Conservation (phyloP, 2,329 filamentous ascomycete species). For the Chrysosphaeria jannelii region DNA sequence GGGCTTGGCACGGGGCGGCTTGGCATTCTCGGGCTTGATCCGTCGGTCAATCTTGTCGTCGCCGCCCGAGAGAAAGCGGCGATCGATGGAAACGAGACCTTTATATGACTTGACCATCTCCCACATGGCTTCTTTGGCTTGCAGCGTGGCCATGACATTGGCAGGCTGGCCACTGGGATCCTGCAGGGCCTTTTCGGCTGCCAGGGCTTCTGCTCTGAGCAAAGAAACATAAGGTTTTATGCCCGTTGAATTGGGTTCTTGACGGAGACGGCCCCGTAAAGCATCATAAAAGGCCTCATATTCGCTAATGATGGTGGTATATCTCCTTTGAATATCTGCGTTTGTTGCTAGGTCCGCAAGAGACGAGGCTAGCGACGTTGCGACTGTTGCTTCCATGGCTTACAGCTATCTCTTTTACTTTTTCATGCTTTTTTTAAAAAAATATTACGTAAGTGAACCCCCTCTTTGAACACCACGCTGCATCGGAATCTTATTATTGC, state of each 20-base stretch:
- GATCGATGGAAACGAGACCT: constrained; percentile 7
- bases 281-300: constrained; percentile 4
- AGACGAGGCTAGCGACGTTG: too few species aligned
- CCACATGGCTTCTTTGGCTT: constrained; percentile 6
- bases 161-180: background rate
- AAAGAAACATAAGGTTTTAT: constrained; percentile 3
- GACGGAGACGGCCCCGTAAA: constrained; percentile 1
- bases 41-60: background rate
- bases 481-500: too few species aligned
- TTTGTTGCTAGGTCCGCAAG: too few species aligned
- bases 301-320: constrained; percentile 3
- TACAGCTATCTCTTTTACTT: too few species aligned
- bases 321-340: constrained; percentile 3
- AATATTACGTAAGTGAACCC: too few species aligned
- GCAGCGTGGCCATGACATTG: constrained; percentile 3
- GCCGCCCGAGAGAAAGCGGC: constrained; percentile 5
- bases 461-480: too few species aligned
- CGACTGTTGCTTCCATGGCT: too few species aligned
- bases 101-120: constrained; percentile 7
- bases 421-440: too few species aligned
- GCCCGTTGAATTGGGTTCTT: constrained; percentile 4
- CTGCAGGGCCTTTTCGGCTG: background rate
- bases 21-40: background rate
- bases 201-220: constrained; percentile 3
- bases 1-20: background rate